Evolutionary conservation across 495 filamentous ascomycete species (phyloP).

Genomic region (Talaromyces proteolyticus): DNA sequence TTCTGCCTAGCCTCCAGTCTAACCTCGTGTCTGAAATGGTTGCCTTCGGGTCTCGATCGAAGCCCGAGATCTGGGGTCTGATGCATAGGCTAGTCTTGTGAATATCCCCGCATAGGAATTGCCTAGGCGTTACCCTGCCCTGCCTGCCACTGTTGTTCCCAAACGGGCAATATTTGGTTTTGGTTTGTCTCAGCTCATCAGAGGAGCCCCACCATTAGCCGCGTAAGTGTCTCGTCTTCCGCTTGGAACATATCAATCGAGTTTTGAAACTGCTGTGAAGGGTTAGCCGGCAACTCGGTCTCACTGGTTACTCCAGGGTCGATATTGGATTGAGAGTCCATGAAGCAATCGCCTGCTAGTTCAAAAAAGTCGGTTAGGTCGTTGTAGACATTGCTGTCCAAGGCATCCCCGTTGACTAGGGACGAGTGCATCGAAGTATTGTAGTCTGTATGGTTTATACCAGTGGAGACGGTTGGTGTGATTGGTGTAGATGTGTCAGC

Average conservation of each 20-base stretch:
- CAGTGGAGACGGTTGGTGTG: conserved; percentile 5
- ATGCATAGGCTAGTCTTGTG: neutral
- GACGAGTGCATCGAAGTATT: neutral
- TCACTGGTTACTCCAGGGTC: neutral
- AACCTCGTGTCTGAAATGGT: no score
- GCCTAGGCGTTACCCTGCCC: no score
- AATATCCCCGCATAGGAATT: neutral
- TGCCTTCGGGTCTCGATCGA: neutral
- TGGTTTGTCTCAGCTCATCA: no score
- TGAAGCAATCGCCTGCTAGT: conserved; percentile 25
- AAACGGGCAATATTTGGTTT: no score
- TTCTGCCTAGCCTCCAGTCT: no score
- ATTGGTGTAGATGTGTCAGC: neutral
- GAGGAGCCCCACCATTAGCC: conserved; percentile 35
- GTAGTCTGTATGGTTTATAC: conserved; percentile 7
- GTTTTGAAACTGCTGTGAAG: neutral
- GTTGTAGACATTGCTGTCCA: conserved; percentile 21
- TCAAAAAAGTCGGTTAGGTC: conserved; percentile 41
- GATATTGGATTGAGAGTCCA: conserved; percentile 19
- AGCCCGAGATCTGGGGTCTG: neutral
- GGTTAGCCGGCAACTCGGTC: neutral
- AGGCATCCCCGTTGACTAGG: neutral
- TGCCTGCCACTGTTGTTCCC: no score
- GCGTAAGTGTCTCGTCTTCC: conserved; percentile 36
- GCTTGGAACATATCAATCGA: conserved; percentile 26